Conservation (phyloP, 495 filamentous ascomycete genomes). For the Neurospora sp. region DNA sequence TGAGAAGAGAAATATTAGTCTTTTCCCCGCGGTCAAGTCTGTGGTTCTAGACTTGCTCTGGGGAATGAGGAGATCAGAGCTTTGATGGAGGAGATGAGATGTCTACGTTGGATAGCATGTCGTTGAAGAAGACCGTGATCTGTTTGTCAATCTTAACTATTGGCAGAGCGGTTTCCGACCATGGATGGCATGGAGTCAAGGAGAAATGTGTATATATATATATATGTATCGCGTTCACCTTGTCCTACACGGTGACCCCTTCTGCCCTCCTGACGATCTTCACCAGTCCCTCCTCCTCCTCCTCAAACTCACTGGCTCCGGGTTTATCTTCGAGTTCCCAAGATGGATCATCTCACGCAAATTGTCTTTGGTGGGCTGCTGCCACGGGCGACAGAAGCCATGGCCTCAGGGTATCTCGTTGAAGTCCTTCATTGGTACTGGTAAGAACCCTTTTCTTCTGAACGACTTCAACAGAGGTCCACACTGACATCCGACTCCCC, state of each 20-base stretch:
- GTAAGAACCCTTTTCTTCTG: not conserved
- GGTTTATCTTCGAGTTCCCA: not conserved
- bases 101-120: not conserved
- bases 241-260: not conserved
- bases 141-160: not conserved
- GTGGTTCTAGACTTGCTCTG: too few species aligned
- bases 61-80: not conserved
- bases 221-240: not conserved
- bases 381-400: not conserved
- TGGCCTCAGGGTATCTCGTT: conserved; percentile 19
- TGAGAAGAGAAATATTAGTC: too few species aligned
- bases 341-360: not conserved
- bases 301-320: not conserved
- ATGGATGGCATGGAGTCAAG: not conserved
- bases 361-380: not conserved
- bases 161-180: not conserved
- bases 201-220: not conserved
- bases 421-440: conserved; percentile 40
- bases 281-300: not conserved
- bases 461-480: not conserved
- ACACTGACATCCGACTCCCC: not conserved
- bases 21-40: too few species aligned
- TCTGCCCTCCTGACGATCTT: not conserved
- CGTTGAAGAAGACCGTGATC: not conserved
- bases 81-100: not conserved